Percentiles rank a stretch among this genome's conserved stretches.
Evolutionary conservation across 495 filamentous ascomycete species (phyloP).

Genomic region (Penicillium macrosclerotiorum): DNA sequence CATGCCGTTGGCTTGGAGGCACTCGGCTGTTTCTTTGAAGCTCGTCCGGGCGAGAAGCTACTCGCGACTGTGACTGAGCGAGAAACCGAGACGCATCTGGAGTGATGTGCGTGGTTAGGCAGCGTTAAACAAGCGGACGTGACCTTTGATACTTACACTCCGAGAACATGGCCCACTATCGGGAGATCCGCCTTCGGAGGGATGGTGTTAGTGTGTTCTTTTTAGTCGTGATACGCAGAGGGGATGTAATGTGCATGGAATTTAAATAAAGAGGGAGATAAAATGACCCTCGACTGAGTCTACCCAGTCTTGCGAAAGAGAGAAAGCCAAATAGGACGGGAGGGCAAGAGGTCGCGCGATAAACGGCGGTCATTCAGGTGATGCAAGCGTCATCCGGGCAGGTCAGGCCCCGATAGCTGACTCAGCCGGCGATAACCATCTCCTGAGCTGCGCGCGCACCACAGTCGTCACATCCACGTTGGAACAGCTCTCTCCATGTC

Average conservation of each 20-base stretch:
- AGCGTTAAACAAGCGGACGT: too few species aligned
- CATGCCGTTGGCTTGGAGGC: slow-evolving; percentile 38
- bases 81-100: slow-evolving; percentile 96
- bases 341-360: slow-evolving; percentile 3
- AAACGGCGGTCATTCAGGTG: slow-evolving; percentile 19
- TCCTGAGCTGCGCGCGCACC: slow-evolving; percentile 1
- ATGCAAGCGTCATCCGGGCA: slow-evolving; percentile 42
- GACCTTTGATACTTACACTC: slow-evolving; percentile 88
- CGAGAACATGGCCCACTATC: slow-evolving; percentile 75
- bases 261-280: too few species aligned
- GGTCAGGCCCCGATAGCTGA: slow-evolving; percentile 42
- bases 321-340: slow-evolving; percentile 1
- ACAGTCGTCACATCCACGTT: slow-evolving; percentile 1
- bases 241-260: not conserved
- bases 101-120: not conserved
- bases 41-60: slow-evolving; percentile 65
- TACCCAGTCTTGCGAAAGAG: slow-evolving; percentile 4
- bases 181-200: slow-evolving; percentile 11
- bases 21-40: slow-evolving; percentile 49
- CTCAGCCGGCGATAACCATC: slow-evolving; percentile 31
- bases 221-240: not conserved
- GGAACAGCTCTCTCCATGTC: slow-evolving; percentile 54
- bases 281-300: not conserved
- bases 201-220: slow-evolving; percentile 9
- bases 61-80: slow-evolving; percentile 91